Evolutionary conservation across 2,329 filamentous ascomycete genomes (phyloP).

Genomic region (Torrubiellomyces zombiae): DNA sequence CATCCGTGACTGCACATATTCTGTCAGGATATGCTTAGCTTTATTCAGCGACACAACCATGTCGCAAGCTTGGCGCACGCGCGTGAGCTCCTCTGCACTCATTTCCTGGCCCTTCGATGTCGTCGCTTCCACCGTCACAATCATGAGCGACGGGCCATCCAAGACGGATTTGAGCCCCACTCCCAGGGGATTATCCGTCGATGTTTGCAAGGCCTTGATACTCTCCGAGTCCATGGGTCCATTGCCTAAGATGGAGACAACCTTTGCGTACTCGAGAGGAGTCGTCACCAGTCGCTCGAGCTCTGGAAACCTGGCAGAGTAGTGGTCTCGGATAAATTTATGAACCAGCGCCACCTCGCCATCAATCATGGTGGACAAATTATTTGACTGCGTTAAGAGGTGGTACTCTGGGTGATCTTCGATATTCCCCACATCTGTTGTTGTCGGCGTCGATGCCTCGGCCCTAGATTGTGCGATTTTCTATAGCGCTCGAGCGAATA

Average conservation of each 20-base stretch:
- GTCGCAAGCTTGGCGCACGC: conserved; percentile 63
- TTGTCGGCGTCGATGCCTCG: conserved; percentile 46
- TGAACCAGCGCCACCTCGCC: conserved; percentile 85
- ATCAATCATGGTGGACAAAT: conserved; percentile 79
- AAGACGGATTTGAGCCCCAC: conserved; percentile 64
- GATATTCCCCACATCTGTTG: conserved; percentile 58
- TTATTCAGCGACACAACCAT: conserved; percentile 78
- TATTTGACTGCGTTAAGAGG: conserved; percentile 75
- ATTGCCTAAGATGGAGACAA: conserved; percentile 84
- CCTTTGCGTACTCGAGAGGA: conserved; percentile 87
- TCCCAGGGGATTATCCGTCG: conserved; percentile 62
- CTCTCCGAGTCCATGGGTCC: conserved; percentile 67
- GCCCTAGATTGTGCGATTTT: conserved; percentile 67
- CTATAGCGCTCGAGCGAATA: conserved; percentile 36
- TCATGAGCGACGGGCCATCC: conserved; percentile 83
- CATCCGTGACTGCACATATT: conserved; percentile 96
- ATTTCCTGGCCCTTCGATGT: conserved; percentile 72
- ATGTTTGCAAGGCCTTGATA: conserved; percentile 64
- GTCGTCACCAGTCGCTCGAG: conserved; percentile 81
- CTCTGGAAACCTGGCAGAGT: conserved; percentile 84
- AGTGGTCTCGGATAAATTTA: conserved; percentile 93
- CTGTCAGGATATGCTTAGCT: conserved; percentile 72
- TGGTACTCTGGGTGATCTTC: conserved; percentile 89
- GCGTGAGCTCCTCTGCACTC: conserved; percentile 54
- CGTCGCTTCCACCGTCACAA: conserved; percentile 86